Evolutionary conservation across 1,284 basidiomycete species (phyloP).

Genomic region (Singerocomus inundabilis): DNA sequence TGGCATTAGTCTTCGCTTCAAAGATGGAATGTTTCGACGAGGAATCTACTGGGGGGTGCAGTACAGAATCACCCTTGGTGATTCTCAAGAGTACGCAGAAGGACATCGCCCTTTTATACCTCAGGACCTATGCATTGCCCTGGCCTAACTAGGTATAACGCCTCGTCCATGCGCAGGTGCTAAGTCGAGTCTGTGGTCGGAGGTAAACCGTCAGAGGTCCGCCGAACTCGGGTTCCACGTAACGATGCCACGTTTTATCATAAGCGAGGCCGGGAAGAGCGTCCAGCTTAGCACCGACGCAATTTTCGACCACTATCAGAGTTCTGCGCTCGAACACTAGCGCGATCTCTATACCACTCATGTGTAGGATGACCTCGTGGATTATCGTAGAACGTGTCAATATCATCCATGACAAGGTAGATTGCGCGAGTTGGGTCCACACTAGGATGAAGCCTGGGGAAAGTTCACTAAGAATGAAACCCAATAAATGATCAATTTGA

Average conservation of each 20-base stretch:
- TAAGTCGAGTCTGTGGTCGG: slow-evolving; percentile 16
- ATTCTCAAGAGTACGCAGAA: background rate
- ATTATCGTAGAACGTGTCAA: slow-evolving; percentile 25
- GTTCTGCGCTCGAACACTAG: background rate
- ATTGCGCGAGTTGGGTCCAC: slow-evolving; percentile 1
- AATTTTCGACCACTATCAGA: slow-evolving; percentile 20
- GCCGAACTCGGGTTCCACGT: slow-evolving; percentile 8
- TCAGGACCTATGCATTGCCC: slow-evolving; percentile 8
- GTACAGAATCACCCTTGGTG: too few relatives aligned
- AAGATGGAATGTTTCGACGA: slow-evolving; percentile 5
- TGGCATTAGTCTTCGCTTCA: background rate
- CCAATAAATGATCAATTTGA: background rate
- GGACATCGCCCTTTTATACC: background rate
- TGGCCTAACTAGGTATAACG: slow-evolving; percentile 28
- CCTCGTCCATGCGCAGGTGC: slow-evolving; percentile 27
- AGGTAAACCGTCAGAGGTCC: background rate
- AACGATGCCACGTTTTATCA: slow-evolving; percentile 28
- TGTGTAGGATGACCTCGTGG: slow-evolving; percentile 28
- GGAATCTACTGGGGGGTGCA: background rate
- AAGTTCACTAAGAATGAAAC: background rate
- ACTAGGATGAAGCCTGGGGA: slow-evolving; percentile 11
- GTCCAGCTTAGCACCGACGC: slow-evolving; percentile 15
- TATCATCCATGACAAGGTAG: slow-evolving; percentile 11
- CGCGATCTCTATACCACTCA: slow-evolving; percentile 9
- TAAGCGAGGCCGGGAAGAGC: slow-evolving; percentile 24